These are phyloP conservation scores for Lodderomyces theae DNA, from an alignment of 1,139 yeast species.

Conservation along the genomic window DNA sequence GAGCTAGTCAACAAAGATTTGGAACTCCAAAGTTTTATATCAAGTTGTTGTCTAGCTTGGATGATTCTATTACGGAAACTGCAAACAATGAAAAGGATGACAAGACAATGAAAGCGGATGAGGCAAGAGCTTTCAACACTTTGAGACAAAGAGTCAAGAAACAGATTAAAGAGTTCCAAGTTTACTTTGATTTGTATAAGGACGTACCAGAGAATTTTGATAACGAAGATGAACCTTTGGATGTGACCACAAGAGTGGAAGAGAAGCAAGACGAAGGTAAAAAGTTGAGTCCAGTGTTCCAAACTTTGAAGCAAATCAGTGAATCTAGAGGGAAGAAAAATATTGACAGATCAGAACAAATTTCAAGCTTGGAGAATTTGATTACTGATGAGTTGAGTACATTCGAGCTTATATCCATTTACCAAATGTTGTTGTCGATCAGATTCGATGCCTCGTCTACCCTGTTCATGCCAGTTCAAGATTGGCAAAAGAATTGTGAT, in stretches of 20 bases:
- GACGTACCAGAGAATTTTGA: slow-evolving; percentile 74
- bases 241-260: slow-evolving; percentile 15
- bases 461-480: slow-evolving; percentile 74
- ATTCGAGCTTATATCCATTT: slow-evolving; percentile 76
- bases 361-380: slow-evolving; percentile 65
- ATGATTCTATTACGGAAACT: slow-evolving; percentile 60
- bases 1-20: slow-evolving; percentile 72
- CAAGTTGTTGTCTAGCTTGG: slow-evolving; percentile 68
- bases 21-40: slow-evolving; percentile 71
- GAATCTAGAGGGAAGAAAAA: slow-evolving; percentile 97
- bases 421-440: slow-evolving; percentile 80
- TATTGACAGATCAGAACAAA: slow-evolving; percentile 80
- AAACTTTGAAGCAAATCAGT: slow-evolving; percentile 68
- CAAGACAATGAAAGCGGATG: slow-evolving; percentile 78
- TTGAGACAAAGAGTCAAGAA: slow-evolving; percentile 87
- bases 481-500: slow-evolving; percentile 71
- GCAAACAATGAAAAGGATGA: slow-evolving; percentile 57
- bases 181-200: slow-evolving; percentile 57
- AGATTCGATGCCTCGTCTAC: slow-evolving; percentile 78
- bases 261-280: slow-evolving; percentile 21
- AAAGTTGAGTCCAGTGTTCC: slow-evolving; percentile 55
- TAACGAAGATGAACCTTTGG: slow-evolving; percentile 45
- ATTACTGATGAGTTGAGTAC: slow-evolving; percentile 43
- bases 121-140: slow-evolving; percentile 84
- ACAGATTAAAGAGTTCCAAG: slow-evolving; percentile 65